Percentiles rank a stretch among this genome's conserved stretches.
Evolutionary conservation across 345 rosid genomes (phyloP).

Genomic region (Passiflora organensis): DNA sequence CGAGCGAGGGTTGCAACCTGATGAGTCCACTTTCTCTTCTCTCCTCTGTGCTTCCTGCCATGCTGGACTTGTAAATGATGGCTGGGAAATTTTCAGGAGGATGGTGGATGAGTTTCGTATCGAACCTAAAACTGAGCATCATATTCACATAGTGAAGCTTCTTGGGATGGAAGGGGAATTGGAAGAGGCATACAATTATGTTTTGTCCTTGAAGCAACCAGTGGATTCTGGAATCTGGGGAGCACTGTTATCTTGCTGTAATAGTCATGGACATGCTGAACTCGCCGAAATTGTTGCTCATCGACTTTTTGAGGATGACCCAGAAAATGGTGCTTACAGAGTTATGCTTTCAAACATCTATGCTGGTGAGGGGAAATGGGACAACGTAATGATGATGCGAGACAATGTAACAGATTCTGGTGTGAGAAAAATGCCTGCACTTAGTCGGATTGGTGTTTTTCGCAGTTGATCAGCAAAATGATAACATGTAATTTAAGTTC

Average conservation of each 20-base stretch:
- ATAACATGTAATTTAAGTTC: not conserved
- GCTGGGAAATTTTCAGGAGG: conserved; percentile 48
- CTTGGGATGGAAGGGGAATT: conserved; percentile 66
- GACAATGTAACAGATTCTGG: conserved; percentile 30
- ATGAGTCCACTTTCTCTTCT: conserved; percentile 64
- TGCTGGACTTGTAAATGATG: conserved; percentile 56
- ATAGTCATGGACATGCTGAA: conserved; percentile 43
- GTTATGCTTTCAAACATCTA: conserved; percentile 73
- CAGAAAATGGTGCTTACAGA: conserved; percentile 50
- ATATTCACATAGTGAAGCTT: conserved; percentile 70
- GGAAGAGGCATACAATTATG: conserved; percentile 59
- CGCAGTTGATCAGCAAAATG: conserved; percentile 4
- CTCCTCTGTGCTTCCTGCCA: conserved; percentile 83
- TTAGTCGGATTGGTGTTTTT: conserved; percentile 50
- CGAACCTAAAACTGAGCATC: conserved; percentile 57
- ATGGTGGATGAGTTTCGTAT: conserved; percentile 67
- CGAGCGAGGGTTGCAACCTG: conserved; percentile 47
- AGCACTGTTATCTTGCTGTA: conserved; percentile 79
- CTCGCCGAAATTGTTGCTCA: conserved; percentile 62
- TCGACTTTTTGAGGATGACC: conserved; percentile 45
- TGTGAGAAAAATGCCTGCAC: conserved; percentile 45
- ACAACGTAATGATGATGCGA: conserved; percentile 52
- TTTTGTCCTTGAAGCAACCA: conserved; percentile 53
- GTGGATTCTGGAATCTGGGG: conserved; percentile 77
- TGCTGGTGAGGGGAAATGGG: conserved; percentile 77